Base-by-base conservation (phyloP, 2,329 filamentous ascomycete genomes). In the Stagonosporopsis tanaceti region DNA sequence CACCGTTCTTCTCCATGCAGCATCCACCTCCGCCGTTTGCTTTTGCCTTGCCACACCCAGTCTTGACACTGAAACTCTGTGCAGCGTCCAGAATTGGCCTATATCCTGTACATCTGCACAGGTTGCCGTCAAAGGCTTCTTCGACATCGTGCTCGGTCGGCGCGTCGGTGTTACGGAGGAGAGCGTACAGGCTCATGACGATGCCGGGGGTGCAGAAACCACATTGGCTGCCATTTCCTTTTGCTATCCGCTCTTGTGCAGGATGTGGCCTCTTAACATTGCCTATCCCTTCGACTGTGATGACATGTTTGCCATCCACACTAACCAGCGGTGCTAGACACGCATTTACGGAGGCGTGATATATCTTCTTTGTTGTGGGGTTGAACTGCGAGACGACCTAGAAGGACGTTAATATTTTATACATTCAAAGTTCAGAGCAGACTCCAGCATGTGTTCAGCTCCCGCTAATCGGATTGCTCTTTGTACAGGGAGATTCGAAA, bases 181-280 rank as follows among this genome's bases (percentile, higher is more conserved):
- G 82, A 6, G 95, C 95, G 76, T 99, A 99, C 53, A 98, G 78
- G 75, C 93, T 97, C 87, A 98, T 98, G 61, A 98, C 93, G 69
- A 99, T 98, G 2, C 95, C 95, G 4, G 95, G 95, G 0, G 95
- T 98, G 72, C 95, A 99, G 78, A 99, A 99, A 1, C 93, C 89
- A 75, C 89, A 99, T 76, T 99, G 94, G 66, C 92, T 96, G 46
- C 95, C 95, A 79, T 97, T 95, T 30, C 90, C 87, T 77, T 91
- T 91, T 17, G 95, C 94, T 68, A 99, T 90, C 45, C 95, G 86
- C 79, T 98, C 93, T 75, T 98, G 95, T 3, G 89, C 83, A 2
- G 94, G 91, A 79, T 99, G 95, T 5, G 95, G 95, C 39, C 84
- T 87, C 75, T 95, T 89, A 27, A 91, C 88, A 74, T 90, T 91